phyloP scores from a whole-genome alignment of 441 rosid genomes.

The Mallotus japonicus region DNA sequence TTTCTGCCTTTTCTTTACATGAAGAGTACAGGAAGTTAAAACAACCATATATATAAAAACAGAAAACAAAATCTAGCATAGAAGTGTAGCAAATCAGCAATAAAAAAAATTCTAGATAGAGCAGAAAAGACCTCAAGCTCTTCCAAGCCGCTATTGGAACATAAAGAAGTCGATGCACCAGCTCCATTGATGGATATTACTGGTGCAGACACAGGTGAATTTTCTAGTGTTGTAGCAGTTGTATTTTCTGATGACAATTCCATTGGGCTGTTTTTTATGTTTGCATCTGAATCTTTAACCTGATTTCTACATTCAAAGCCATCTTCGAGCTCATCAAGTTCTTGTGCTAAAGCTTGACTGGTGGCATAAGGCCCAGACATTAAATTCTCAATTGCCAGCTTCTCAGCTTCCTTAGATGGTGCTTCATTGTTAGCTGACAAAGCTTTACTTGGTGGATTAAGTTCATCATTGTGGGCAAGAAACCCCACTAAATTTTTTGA shows the following conservation, averaged over 20 bases:
- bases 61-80: neutral
- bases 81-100: neutral
- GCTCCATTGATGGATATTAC: conserved; percentile 30
- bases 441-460: conserved; percentile 23
- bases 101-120: conserved; percentile 2
- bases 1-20: neutral
- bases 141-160: conserved; percentile 41
- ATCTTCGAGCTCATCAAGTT: conserved; percentile 73
- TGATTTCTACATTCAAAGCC: conserved; percentile 42
- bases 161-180: conserved; percentile 37
- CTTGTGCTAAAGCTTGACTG: conserved; percentile 53
- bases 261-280: conserved; percentile 27
- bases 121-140: conserved; percentile 78
- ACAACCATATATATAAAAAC: neutral
- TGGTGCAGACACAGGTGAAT: conserved; percentile 16
- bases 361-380: conserved; percentile 48
- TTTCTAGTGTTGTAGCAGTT: conserved; percentile 12
- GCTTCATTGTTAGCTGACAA: conserved; percentile 31
- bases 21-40: neutral
- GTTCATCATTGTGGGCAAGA: conserved; percentile 29
- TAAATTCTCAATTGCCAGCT: conserved; percentile 59
- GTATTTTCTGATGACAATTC: conserved; percentile 31
- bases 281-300: conserved; percentile 31
- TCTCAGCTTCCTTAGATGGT: conserved; percentile 58
- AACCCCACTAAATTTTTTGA: conserved; percentile 22